Evolutionary conservation across 2,329 filamentous ascomycete genomes (phyloP), one percentile per base, ranked within the genome.

Genomic region (Sporothrix mexicana): DNA sequence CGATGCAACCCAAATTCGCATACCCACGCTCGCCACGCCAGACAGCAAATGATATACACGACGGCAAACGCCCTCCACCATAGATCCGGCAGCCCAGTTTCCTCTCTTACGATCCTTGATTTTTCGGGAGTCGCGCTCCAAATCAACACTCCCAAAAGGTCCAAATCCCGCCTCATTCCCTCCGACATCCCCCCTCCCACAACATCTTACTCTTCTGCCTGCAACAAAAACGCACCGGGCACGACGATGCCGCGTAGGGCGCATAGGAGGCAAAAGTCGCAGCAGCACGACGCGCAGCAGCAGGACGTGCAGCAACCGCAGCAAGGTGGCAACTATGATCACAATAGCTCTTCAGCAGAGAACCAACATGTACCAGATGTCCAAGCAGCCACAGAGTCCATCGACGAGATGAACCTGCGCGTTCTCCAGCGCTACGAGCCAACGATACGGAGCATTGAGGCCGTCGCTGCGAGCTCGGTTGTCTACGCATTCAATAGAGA

Each of bases 371-470:
- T 20, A n/a, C 30, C 25, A n/a, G 45, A 20, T 6, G 70, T 30
- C 47, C 49, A 20, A 17, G 20, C n/a, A 20, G 20, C 51, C 13
- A 25, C 20, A 23, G 69, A 61, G 49, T 17, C 49, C 8, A 49
- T 53, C 30, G 64, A 72, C 17, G 92, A 97, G 77, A 90, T 98
- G 79, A 98, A 98, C 84, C 87, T 97, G 76, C 86, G 89, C 67
- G 95, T 98, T 53, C 87, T 98, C 49, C 90, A 88, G 73, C 92
- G 94, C 76, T 93, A 97, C 83, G 88, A 93, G 73, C 92, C 94
- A 45, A 87, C 88, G 73, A 89, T 98, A 76, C 85, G 85, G 73
- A 84, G 86, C 70, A 94, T 98, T 79, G 85, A 94, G 75, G 91
- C 92, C 75, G 92, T 96, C 76, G 94, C 94, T 6, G 91, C 93